phyloP scores from a whole-genome alignment of 129 eudicot species.

The Centrapalus pauciflorus region DNA sequence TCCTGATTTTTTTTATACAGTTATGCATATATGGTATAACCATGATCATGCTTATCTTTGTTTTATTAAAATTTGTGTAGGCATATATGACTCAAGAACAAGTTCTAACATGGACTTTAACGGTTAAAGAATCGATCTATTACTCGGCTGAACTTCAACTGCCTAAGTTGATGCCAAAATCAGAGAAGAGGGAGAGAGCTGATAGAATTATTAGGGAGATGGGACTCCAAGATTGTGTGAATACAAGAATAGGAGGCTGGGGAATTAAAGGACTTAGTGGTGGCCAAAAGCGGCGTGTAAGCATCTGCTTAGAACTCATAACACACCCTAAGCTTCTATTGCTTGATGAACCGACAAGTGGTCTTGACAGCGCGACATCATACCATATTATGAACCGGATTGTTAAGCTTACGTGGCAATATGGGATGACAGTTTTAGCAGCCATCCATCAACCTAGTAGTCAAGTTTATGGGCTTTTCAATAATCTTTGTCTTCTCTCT shows the following conservation, averaged over 20 bases:
- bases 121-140: constrained; percentile 70
- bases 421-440: constrained; percentile 55
- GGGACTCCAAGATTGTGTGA: constrained; percentile 65
- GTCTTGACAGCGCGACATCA: constrained; percentile 78
- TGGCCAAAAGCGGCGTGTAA: constrained; percentile 65
- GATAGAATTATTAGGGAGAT: constrained; percentile 68
- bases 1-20: background rate
- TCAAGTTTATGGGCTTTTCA: constrained; percentile 50
- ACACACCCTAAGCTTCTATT: constrained; percentile 60
- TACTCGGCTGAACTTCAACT: constrained; percentile 79
- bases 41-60: background rate
- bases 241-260: constrained; percentile 77
- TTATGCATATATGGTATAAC: no score
- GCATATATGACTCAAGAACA: constrained; percentile 82
- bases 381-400: constrained; percentile 62
- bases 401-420: constrained; percentile 41
- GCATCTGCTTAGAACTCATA: constrained; percentile 63
- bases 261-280: constrained; percentile 66
- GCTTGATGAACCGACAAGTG: constrained; percentile 86
- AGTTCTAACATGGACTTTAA: constrained; percentile 55
- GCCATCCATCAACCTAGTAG: constrained; percentile 70
- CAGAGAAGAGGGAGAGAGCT: constrained; percentile 57
- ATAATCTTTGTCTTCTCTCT: constrained; percentile 55
- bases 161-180: constrained; percentile 49
- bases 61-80: constrained; percentile 15